Percentiles rank a stretch among this genome's conserved stretches.
These are phyloP conservation scores for Talaromyces sp. DNA, from an alignment of 2,329 filamentous ascomycete species.

Conservation along the genomic window DNA sequence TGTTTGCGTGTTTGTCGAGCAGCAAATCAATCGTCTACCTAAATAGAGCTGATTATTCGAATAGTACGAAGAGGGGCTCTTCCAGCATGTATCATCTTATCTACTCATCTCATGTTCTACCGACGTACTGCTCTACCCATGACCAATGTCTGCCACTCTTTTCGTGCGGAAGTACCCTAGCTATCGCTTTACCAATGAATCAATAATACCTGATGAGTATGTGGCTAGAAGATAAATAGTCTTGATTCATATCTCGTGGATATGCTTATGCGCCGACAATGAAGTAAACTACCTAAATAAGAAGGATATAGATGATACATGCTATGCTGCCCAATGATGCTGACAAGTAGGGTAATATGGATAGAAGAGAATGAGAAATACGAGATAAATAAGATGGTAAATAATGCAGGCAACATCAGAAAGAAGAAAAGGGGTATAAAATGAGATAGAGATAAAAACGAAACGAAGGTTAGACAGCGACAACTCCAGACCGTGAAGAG, in stretches of 20 bases:
- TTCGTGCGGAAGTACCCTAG: not conserved
- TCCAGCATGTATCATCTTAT: not conserved
- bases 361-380: conserved; percentile 13
- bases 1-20: not conserved
- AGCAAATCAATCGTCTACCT: not conserved
- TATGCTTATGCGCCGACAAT: not conserved
- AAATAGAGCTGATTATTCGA: conserved; percentile 3
- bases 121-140: not conserved
- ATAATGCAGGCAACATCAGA: not conserved
- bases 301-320: not conserved
- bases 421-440: conserved; percentile 11
- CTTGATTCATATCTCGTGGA: not conserved
- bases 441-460: not conserved
- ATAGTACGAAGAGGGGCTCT: not conserved
- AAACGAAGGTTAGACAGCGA: conserved; percentile 13
- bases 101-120: not conserved
- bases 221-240: not conserved
- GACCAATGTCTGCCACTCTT: conserved; percentile 1
- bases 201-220: not conserved
- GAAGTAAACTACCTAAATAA: not conserved
- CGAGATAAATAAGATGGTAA: not conserved
- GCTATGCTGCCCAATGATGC: conserved; percentile 2
- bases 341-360: conserved; percentile 60
- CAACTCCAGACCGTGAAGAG: conserved; percentile 25
- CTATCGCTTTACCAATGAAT: not conserved